phyloP scores from a whole-genome alignment of 306 rosid genomes.

The Biancaea sappan region DNA sequence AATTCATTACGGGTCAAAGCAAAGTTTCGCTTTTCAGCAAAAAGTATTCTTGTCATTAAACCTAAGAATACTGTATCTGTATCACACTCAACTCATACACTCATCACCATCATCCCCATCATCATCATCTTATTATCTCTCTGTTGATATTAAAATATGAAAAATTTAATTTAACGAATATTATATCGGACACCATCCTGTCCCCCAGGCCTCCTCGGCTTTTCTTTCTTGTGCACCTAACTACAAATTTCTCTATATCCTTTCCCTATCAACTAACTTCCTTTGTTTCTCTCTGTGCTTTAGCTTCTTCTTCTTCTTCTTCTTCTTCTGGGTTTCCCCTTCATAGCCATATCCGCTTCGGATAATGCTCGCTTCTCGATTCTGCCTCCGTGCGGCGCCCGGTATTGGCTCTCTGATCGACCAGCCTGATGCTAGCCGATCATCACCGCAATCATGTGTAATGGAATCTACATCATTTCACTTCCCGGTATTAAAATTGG shows the following conservation, averaged over 20 bases:
- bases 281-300: not conserved
- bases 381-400: conserved; percentile 36
- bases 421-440: conserved; percentile 42
- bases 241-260: not conserved
- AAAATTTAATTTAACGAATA: not conserved
- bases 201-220: not conserved
- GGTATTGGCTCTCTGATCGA: conserved; percentile 45
- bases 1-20: not conserved
- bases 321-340: conserved; percentile 4
- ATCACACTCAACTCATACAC: no score
- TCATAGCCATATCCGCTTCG: not conserved
- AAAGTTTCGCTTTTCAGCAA: not conserved
- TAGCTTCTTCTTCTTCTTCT: not conserved
- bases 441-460: conserved; percentile 37
- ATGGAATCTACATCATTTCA: conserved; percentile 38
- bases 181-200: not conserved
- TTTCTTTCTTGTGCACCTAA: not conserved
- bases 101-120: not conserved
- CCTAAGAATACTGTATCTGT: not conserved
- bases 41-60: no score
- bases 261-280: not conserved
- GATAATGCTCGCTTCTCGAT: conserved; percentile 47
- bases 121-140: not conserved
- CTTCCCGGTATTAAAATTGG: conserved; percentile 36
- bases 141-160: not conserved